Evolutionary conservation across 169 alveolate genomes (phyloP).

Genomic region (Plasmodium chabaudi): DNA sequence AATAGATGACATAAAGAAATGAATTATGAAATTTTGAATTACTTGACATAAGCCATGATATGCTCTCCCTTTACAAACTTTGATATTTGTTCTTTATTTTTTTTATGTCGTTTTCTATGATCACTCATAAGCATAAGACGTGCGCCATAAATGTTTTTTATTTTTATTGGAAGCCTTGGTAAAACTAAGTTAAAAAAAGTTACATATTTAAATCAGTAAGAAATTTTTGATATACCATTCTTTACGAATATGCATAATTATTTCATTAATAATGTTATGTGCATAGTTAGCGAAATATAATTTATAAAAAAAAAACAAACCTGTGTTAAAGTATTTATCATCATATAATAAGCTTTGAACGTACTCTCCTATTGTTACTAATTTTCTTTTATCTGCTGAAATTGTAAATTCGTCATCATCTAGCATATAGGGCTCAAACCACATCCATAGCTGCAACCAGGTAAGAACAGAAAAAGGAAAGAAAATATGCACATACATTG

Average conservation of each 20-base stretch:
- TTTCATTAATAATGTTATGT: neutral
- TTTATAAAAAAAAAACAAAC: slow-evolving; percentile 30
- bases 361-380: slow-evolving; percentile 82
- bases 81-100: slow-evolving; percentile 46
- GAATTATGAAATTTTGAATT: neutral
- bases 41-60: slow-evolving; percentile 67
- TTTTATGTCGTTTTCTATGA: slow-evolving; percentile 53
- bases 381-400: slow-evolving; percentile 75
- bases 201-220: neutral
- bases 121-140: slow-evolving; percentile 54
- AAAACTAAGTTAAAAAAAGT: slow-evolving; percentile 75
- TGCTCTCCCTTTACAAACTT: slow-evolving; percentile 69
- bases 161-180: slow-evolving; percentile 84
- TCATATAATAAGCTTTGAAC: slow-evolving; percentile 79
- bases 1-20: neutral
- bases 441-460: slow-evolving; percentile 79
- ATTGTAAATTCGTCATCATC: slow-evolving; percentile 81
- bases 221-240: neutral
- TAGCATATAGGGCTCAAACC: slow-evolving; percentile 86
- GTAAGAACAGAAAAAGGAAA: neutral
- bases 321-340: slow-evolving; percentile 84
- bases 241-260: neutral
- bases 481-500: neutral
- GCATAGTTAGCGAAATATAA: neutral
- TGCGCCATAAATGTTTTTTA: slow-evolving; percentile 81